A percentile compares a stretch with the other conserved stretches of the same genome.
phyloP scores from a whole-genome alignment of 192 early-diverging fungal species.

The Piromyces finnis region DNA sequence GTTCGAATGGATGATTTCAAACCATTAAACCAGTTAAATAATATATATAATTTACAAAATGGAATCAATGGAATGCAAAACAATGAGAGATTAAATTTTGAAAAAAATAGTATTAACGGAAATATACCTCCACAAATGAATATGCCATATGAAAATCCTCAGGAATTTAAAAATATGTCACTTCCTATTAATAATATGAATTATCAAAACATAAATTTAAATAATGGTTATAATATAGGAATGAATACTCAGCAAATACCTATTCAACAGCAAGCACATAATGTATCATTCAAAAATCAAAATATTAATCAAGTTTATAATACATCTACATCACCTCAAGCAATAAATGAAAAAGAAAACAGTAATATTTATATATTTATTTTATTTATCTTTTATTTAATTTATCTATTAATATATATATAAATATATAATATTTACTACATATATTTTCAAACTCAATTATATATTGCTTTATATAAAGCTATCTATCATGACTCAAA shows the following conservation, averaged over 20 bases:
- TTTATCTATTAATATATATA: no score
- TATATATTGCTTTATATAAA: no score
- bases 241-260: not conserved
- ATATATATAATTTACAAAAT: slow-evolving; percentile 2
- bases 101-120: not conserved
- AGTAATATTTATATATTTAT: not conserved
- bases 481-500: not conserved
- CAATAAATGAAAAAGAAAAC: not conserved
- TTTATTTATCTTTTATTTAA: not conserved
- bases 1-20: slow-evolving; percentile 1
- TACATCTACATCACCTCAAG: not conserved
- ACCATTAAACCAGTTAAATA: not conserved
- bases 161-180: not conserved
- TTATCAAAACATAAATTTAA: not conserved
- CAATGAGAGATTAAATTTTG: not conserved
- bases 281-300: not conserved
- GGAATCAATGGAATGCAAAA: not conserved
- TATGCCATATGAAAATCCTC: not conserved
- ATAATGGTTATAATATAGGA: not conserved
- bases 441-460: no score
- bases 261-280: not conserved
- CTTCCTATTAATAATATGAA: not conserved
- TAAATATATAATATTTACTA: no score
- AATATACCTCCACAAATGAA: not conserved
- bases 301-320: not conserved